Base-by-base conservation (phyloP, 2,329 filamentous ascomycete genomes). In the Myriosclerotinia duriaeana region DNA sequence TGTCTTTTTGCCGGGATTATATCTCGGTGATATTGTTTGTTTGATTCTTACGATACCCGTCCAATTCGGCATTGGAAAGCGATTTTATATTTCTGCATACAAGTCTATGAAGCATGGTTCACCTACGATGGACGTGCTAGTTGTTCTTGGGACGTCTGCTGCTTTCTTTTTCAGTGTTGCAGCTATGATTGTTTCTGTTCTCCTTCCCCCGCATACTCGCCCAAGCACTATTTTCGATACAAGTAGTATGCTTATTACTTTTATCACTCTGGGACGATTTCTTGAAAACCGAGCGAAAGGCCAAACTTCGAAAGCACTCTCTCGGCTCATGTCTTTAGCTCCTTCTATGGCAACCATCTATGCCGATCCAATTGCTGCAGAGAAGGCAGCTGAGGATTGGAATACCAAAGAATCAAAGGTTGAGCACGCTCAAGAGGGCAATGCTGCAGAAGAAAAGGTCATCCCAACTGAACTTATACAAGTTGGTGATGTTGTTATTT, bases 321-420 rank as follows among this genome's bases (percentile, higher is more conserved):
- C 94, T 9, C 86, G 89, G 34, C 86, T 99, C 44, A 99, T 99
- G 95, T 97, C 92, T 20, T 83, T 99, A 58, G 92, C 95, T 36
- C 95, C 95, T 1, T 96, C 93, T 1, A 98, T 96, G 91, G 93
- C 95, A 2, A 96, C 93, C 5, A 98, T 99, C 71, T 99, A 98
- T 74, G 88, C 89, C 6, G 94, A 99, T 76, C 92, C 95, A 0
- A 96, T 97, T 71, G 94, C 94, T 22, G 93, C 91, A 4, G 91
- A 95, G 70, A 98, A 97, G 78, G 87, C 90, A 36, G 91, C 92
- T 0, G 93, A 97, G 76, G 83, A 82, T 15, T 97, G 92, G 92
- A 83, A 86, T 42, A 76, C 78, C 73, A 71, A 70, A 2, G 82
- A 83, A 22, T 71, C 79, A 38, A 86, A 85, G 71, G 77, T 80